Conservation (phyloP, 192 early-diverging fungal species). For the Backusella macrospora region DNA sequence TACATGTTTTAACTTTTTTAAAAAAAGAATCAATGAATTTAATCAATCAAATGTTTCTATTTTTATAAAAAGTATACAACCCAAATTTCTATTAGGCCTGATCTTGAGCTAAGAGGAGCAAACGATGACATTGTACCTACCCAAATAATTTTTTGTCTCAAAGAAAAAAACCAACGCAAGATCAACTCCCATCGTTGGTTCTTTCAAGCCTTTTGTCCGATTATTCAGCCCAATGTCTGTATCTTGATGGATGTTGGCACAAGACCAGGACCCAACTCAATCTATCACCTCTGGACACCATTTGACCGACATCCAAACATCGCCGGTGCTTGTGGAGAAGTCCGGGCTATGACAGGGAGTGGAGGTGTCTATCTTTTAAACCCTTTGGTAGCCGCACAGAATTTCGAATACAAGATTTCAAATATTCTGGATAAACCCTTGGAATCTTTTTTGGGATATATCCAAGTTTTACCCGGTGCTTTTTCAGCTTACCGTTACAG, state of each 20-base stretch:
- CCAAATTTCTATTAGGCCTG: constrained; percentile 71
- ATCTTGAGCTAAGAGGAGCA: constrained; percentile 67
- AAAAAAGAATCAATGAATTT: constrained; percentile 44
- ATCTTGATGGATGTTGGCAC: constrained; percentile 80
- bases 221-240: constrained; percentile 59
- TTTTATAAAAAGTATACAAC: constrained; percentile 65
- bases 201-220: constrained; percentile 63
- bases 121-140: constrained; percentile 72
- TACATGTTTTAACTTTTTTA: background rate
- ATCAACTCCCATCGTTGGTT: constrained; percentile 85
- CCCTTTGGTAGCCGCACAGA: constrained; percentile 77
- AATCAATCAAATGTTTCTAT: too few species aligned
- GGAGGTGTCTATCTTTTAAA: constrained; percentile 60
- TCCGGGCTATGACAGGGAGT: constrained; percentile 56
- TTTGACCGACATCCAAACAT: constrained; percentile 73
- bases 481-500: constrained; percentile 79
- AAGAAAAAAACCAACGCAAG: constrained; percentile 92
- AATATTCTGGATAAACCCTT: constrained; percentile 81
- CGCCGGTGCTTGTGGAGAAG: constrained; percentile 86
- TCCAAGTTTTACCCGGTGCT: constrained; percentile 81
- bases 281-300: constrained; percentile 78
- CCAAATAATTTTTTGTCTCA: constrained; percentile 85
- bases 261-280: constrained; percentile 66
- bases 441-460: constrained; percentile 81
- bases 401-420: constrained; percentile 81